Evolutionary conservation across 768 basidiomycete species (phyloP).

Genomic region (Boletus insuetus): DNA sequence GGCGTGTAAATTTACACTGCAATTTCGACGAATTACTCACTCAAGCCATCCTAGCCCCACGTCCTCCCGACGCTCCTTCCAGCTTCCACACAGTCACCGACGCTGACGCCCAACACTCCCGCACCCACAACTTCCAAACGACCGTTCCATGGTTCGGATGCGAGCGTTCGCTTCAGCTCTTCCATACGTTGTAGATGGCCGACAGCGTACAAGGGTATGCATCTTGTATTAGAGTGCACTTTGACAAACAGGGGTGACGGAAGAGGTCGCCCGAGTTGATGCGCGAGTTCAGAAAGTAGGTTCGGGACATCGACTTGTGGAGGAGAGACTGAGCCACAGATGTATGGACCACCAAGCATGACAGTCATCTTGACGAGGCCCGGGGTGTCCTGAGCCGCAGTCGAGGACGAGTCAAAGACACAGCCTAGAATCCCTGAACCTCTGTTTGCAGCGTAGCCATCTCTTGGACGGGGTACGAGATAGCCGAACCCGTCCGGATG

Average conservation of each 20-base stretch:
- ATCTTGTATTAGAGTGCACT: slow-evolving; percentile 53
- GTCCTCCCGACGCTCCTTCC: slow-evolving; percentile 54
- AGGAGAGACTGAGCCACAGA: slow-evolving; percentile 4
- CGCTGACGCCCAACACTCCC: slow-evolving; percentile 82
- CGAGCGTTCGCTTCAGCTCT: slow-evolving; percentile 49
- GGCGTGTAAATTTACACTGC: slow-evolving; percentile 10
- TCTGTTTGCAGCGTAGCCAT: slow-evolving; percentile 44
- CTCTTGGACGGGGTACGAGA: slow-evolving; percentile 76
- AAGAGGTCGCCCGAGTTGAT: slow-evolving; percentile 44
- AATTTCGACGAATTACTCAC: slow-evolving; percentile 14
- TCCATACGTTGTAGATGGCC: slow-evolving; percentile 72
- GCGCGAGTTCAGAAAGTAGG: slow-evolving; percentile 34
- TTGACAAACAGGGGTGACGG: slow-evolving; percentile 57
- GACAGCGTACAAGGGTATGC: slow-evolving; percentile 76
- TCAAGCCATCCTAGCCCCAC: slow-evolving; percentile 33
- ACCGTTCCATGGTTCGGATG: slow-evolving; percentile 42
- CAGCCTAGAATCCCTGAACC: slow-evolving; percentile 68
- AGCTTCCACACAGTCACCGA: slow-evolving; percentile 80
- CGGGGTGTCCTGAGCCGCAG: slow-evolving; percentile 54
- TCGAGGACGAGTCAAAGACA: slow-evolving; percentile 84
- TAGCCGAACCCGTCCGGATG: slow-evolving; percentile 93
- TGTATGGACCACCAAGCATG: slow-evolving; percentile 86
- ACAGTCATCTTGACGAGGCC: slow-evolving; percentile 77
- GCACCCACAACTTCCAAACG: slow-evolving; percentile 73
- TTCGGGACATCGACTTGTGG: slow-evolving; percentile 25